Base-by-base conservation (phyloP, 208 protist genomes). In the Histomonas meleagridis region DNA sequence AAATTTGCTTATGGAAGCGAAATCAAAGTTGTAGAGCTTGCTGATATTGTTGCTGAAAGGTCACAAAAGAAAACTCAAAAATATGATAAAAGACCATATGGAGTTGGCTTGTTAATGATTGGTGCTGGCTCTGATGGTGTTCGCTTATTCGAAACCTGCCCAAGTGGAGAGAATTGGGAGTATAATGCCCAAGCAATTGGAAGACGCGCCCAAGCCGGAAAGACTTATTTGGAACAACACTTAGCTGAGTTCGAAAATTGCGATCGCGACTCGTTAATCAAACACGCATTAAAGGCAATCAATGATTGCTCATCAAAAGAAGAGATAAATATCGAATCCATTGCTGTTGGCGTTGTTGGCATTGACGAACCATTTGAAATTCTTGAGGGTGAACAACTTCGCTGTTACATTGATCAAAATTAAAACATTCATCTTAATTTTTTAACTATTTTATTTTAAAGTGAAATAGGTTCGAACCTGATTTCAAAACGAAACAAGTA, bases 141-240 rank as follows among this genome's bases (percentile, higher is more conserved):
- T 28, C 92, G 95, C 46, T 91, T 95, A 21, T 93, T 92, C 43
- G 91, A 94, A 55, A 94, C 92, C 2, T 40, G 91, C 40, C 93
- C 91, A 46, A 92, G 81, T 35, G 93, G 94, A 62, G 97, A 99
- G 90, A 98, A 97, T 92, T 99, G 96, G 94, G 96, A 99, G 92
- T 99, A 97, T 95, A 97, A 98, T 93, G 96, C 97, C 38, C 97
- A 97, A 69, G 97, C 98, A 26, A 99, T 99, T 95, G 98, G 98
- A 48, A 96, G 97, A n/a, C 96, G 98, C 92, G 98, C 97, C 14
- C 98, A 99, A 57, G 90, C 86, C 92, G 90, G 92, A 43, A 92
- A 93, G 43, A 99, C 98, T 12, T 99, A 99, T 93, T 95, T 99
- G 32, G 98, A 99, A 94, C 97, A 97, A 92, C 94, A 99, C 94